Percentiles rank a stretch among this genome's conserved stretches.
Conservation (phyloP, 352 stramenopile genomes). For the Aphanomyces stellatus region DNA sequence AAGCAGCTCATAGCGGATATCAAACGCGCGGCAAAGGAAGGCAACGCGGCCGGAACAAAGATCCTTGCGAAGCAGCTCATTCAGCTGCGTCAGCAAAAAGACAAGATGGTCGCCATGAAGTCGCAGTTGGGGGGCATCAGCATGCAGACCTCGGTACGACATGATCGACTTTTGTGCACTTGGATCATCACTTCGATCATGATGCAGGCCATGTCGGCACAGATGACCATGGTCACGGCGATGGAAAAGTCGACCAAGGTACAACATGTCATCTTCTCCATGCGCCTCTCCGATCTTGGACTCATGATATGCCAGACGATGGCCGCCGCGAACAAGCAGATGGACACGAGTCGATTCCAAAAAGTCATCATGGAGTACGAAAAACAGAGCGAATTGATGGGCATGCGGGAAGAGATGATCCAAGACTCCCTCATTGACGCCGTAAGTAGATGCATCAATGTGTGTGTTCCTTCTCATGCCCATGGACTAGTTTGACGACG, state of each 20-base stretch:
- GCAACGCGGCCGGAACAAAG: conserved; percentile 29
- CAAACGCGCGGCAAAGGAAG: conserved; percentile 41
- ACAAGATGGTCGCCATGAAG: conserved; percentile 40
- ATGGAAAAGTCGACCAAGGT: conserved; percentile 31
- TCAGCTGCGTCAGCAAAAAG: conserved; percentile 39
- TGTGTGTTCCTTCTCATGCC: neutral
- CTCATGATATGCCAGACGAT: conserved; percentile 23
- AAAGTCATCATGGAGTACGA: conserved; percentile 50
- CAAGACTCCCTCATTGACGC: conserved; percentile 53
- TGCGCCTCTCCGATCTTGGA: neutral
- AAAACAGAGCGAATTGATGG: conserved; percentile 41
- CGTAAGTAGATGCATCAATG: neutral
- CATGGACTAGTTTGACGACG: conserved; percentile 38
- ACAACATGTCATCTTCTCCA: neutral
- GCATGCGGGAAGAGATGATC: conserved; percentile 58
- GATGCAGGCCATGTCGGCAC: conserved; percentile 34
- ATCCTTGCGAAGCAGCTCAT: conserved; percentile 51
- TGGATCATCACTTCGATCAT: neutral
- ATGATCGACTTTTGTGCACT: neutral
- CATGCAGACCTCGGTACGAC: conserved; percentile 27
- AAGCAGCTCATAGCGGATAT: conserved; percentile 42
- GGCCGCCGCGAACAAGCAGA: conserved; percentile 32
- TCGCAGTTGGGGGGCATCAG: conserved; percentile 39
- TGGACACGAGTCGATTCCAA: conserved; percentile 41
- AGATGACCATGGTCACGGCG: conserved; percentile 31